Percentiles rank a stretch among this genome's conserved stretches.
Evolutionary conservation across 2,329 filamentous ascomycete genomes (phyloP).

Genomic region (Trichoderma gracile): DNA sequence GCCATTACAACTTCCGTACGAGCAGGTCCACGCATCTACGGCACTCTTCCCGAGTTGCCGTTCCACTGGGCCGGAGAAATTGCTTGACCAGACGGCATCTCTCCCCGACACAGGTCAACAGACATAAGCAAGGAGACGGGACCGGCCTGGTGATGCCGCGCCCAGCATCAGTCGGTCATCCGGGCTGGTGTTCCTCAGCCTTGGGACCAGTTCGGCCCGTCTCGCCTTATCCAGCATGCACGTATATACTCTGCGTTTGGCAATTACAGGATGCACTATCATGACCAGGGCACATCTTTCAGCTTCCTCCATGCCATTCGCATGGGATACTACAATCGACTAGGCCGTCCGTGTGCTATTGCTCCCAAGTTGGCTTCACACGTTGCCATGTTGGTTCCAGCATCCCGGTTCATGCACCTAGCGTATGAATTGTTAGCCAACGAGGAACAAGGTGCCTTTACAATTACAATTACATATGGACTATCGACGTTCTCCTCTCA

Average conservation of each 20-base stretch:
- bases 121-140: background rate
- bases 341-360: background rate
- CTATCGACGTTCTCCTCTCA: constrained; percentile 17
- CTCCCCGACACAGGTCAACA: constrained; percentile 5
- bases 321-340: background rate
- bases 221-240: constrained; percentile 9
- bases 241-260: background rate
- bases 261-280: background rate
- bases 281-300: background rate
- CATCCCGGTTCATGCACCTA: background rate
- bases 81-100: background rate
- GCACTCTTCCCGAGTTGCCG: background rate
- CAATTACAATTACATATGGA: constrained; percentile 24
- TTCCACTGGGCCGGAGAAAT: constrained; percentile 5
- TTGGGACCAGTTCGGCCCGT: constrained; percentile 23
- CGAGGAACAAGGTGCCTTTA: background rate
- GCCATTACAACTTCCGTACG: too few species aligned
- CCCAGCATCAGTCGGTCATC: background rate
- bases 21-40: background rate
- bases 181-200: constrained; percentile 5
- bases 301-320: background rate
- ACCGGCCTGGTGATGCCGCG: background rate
- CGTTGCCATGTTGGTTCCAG: background rate
- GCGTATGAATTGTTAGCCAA: background rate
- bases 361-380: background rate